phyloP scores from a whole-genome alignment of 108 stramenopile genomes.

The Cyclotella baltica region DNA sequence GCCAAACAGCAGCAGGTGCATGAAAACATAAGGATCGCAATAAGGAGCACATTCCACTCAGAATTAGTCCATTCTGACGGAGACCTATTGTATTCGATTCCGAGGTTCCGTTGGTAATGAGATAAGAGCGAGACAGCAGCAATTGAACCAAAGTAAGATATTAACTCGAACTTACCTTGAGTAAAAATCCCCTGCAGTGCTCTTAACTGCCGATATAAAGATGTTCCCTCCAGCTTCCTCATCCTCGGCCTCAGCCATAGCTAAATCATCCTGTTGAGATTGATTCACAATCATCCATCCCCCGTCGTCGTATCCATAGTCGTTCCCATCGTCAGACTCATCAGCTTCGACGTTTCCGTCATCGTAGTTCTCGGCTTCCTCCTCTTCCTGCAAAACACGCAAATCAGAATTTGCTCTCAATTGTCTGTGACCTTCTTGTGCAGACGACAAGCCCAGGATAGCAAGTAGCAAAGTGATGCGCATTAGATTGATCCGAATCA shows the following conservation, averaged over 20 bases:
- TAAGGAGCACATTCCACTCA: neutral
- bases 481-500: neutral
- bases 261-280: neutral
- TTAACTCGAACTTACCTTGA: neutral
- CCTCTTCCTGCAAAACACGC: neutral
- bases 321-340: neutral
- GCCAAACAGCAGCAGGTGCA: neutral
- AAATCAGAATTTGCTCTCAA: no score
- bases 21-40: neutral
- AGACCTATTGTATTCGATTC: neutral
- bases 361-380: neutral
- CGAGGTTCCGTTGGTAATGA: neutral
- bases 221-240: no score
- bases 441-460: neutral
- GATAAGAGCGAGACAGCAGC: no score
- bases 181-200: no score
- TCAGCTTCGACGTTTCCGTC: neutral
- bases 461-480: neutral
- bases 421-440: no score
- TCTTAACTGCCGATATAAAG: no score
- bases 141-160: neutral
- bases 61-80: neutral
- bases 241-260: neutral
- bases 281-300: neutral
- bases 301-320: neutral